A percentile compares a stretch with the other conserved stretches of the same genome.
Evolutionary conservation across 495 filamentous ascomycete species (phyloP).

Genomic region (Poronia punctata): DNA sequence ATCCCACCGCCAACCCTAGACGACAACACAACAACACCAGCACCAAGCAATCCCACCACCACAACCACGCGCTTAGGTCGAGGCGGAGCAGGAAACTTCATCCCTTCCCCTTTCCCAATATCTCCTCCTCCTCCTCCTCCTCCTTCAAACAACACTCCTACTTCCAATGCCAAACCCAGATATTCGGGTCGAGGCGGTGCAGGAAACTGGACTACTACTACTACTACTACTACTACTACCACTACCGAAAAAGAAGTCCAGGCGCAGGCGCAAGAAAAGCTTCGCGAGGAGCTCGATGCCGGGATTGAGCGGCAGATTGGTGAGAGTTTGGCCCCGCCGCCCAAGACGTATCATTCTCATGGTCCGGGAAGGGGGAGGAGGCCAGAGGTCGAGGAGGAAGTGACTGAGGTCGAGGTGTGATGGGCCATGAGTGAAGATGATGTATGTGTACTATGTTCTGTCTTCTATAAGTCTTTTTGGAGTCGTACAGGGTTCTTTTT

Average conservation of each 20-base stretch:
- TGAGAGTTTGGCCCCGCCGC: slow-evolving; percentile 19
- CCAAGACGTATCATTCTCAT: slow-evolving; percentile 23
- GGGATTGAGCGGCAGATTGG: slow-evolving; percentile 20
- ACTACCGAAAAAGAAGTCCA: slow-evolving; percentile 20
- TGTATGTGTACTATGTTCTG: no score
- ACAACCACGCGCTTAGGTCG: slow-evolving; percentile 42
- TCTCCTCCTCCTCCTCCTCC: slow-evolving; percentile 1
- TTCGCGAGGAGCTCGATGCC: slow-evolving; percentile 21
- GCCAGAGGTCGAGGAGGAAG: slow-evolving; percentile 6
- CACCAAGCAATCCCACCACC: slow-evolving; percentile 7
- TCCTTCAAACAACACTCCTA: neutral
- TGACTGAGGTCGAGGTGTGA: neutral
- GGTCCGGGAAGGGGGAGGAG: slow-evolving; percentile 18
- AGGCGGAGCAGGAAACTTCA: slow-evolving; percentile 57
- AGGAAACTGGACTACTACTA: slow-evolving; percentile 45
- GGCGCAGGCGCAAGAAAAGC: slow-evolving; percentile 19
- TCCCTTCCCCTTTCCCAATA: slow-evolving; percentile 22
- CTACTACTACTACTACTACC: neutral
- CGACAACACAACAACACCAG: slow-evolving; percentile 12
- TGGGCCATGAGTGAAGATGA: neutral
- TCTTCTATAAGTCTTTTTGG: no score
- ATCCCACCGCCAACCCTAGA: slow-evolving; percentile 14
- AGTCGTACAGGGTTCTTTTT: no score
- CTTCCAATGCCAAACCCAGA: neutral
- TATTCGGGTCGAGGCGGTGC: slow-evolving; percentile 50